These are phyloP conservation scores for Collybia mongolica DNA, from an alignment of 768 basidiomycete genomes.

Conservation along the genomic window DNA sequence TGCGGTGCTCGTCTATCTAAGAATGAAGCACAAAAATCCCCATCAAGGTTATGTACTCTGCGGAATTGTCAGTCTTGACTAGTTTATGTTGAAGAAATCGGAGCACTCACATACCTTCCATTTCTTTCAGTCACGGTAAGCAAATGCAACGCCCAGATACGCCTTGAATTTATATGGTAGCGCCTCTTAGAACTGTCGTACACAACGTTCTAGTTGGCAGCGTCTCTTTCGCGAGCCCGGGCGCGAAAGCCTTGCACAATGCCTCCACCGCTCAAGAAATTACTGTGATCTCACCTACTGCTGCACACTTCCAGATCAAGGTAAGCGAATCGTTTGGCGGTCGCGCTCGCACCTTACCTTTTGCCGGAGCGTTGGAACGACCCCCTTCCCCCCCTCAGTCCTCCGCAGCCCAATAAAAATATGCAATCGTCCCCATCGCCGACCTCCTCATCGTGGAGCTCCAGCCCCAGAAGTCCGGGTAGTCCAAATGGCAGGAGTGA, in stretches of 20 bases:
- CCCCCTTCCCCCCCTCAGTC: slow-evolving; percentile 56
- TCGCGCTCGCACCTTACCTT: slow-evolving; percentile 2
- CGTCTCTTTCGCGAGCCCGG: slow-evolving; percentile 74
- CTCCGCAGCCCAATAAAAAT: slow-evolving; percentile 37
- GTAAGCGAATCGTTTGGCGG: slow-evolving; percentile 29
- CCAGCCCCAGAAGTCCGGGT: slow-evolving; percentile 14
- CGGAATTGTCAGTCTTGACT: slow-evolving; percentile 54
- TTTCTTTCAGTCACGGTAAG: slow-evolving; percentile 17
- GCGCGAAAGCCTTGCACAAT: slow-evolving; percentile 74
- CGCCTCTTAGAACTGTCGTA: slow-evolving; percentile 54
- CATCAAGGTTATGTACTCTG: slow-evolving; percentile 76
- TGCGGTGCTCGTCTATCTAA: slow-evolving; percentile 74
- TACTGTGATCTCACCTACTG: slow-evolving; percentile 64
- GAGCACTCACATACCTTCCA: slow-evolving; percentile 1
- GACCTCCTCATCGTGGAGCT: slow-evolving; percentile 27
- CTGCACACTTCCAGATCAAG: slow-evolving; percentile 51
- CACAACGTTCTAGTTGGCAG: slow-evolving; percentile 76
- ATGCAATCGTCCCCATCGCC: slow-evolving; percentile 25
- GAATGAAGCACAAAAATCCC: slow-evolving; percentile 78
- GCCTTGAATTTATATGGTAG: slow-evolving; percentile 3
- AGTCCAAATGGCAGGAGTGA: slow-evolving; percentile 10
- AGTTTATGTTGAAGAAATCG: too few species aligned
- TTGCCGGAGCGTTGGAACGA: slow-evolving; percentile 62
- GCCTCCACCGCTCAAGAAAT: slow-evolving; percentile 84
- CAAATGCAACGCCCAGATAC: background rate